Conservation (phyloP, 495 filamentous ascomycete species). For the Daldinia caldariorum region DNA sequence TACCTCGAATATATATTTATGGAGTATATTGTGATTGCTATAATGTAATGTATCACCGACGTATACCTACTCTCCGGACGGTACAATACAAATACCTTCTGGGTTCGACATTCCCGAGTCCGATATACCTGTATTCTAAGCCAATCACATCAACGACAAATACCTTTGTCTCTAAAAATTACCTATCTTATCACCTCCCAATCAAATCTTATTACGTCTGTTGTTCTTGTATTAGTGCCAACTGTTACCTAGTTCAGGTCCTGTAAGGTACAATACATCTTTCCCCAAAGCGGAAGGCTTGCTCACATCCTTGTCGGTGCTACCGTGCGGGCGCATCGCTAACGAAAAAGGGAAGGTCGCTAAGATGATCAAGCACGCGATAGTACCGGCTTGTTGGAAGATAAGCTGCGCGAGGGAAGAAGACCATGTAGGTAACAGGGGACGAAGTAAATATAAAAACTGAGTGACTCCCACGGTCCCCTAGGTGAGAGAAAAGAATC, state of each 20-base stretch:
- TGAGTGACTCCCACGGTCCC: conserved; percentile 2
- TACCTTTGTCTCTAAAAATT: neutral
- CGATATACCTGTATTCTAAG: no score
- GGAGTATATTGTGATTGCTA: no score
- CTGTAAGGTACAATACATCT: neutral
- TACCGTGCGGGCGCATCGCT: conserved; percentile 8
- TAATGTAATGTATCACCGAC: no score
- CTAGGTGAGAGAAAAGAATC: neutral
- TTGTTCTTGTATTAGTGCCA: conserved; percentile 1
- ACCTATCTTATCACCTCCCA: conserved; percentile 1
- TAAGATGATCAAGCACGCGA: conserved; percentile 35
- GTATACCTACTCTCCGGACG: no score
- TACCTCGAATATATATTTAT: no score
- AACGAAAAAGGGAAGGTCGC: conserved; percentile 35
- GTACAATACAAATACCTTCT: no score
- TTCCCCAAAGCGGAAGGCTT: conserved; percentile 33
- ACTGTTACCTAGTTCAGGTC: no score
- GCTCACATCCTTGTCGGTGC: conserved; percentile 14
- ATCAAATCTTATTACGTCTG: neutral
- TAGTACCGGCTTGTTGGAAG: conserved; percentile 16
- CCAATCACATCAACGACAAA: neutral
- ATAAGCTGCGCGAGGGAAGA: conserved; percentile 31
- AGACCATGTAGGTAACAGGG: conserved; percentile 3
- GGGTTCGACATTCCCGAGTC: no score
- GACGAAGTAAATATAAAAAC: conserved; percentile 21